Percentiles rank a stretch among this genome's conserved stretches.
These are phyloP conservation scores for Chaetomium tenue DNA, from an alignment of 495 filamentous ascomycete genomes.

Conservation along the genomic window DNA sequence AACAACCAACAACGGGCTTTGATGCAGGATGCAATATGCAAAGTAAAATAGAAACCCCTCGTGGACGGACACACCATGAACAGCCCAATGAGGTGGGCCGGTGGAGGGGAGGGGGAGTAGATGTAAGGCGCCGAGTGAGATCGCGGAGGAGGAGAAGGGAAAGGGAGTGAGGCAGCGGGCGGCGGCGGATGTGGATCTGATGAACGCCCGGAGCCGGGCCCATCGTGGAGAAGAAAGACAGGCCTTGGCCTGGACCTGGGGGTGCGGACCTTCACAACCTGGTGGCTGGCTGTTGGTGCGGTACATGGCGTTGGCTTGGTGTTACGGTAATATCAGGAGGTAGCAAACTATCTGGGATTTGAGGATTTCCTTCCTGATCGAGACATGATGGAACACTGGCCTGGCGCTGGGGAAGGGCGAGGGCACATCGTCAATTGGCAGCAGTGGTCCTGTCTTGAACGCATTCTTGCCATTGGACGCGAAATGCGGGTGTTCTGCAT, in stretches of 20 bases:
- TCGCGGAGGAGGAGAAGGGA: conserved; percentile 10
- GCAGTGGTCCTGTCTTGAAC: background rate
- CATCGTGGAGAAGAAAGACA: conserved; percentile 9
- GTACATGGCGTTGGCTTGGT: background rate
- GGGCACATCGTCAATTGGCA: conserved; percentile 10
- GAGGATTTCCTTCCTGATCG: conserved; percentile 10
- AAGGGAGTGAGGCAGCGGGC: conserved; percentile 6
- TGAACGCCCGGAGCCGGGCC: background rate
- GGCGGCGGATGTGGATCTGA: conserved; percentile 10
- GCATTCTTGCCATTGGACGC: no score
- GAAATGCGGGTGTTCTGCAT: conserved; percentile 11
- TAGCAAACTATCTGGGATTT: conserved; percentile 10
- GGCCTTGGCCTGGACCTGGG: conserved; percentile 3
- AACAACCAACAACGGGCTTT: background rate
- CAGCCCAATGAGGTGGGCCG: conserved; percentile 3
- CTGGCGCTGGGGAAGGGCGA: background rate
- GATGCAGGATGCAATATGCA: conserved; percentile 4
- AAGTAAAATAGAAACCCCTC: conserved; percentile 9
- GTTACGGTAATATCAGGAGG: conserved; percentile 6
- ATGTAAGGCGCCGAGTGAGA: conserved; percentile 5
- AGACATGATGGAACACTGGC: background rate
- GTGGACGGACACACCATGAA: conserved; percentile 16
- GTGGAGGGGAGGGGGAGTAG: conserved; percentile 10
- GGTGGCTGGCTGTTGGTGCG: conserved; percentile 21
- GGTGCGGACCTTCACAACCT: conserved; percentile 5